Base-by-base conservation (phyloP, 306 rosid species). In the Astragalus glycyphyllos region DNA sequence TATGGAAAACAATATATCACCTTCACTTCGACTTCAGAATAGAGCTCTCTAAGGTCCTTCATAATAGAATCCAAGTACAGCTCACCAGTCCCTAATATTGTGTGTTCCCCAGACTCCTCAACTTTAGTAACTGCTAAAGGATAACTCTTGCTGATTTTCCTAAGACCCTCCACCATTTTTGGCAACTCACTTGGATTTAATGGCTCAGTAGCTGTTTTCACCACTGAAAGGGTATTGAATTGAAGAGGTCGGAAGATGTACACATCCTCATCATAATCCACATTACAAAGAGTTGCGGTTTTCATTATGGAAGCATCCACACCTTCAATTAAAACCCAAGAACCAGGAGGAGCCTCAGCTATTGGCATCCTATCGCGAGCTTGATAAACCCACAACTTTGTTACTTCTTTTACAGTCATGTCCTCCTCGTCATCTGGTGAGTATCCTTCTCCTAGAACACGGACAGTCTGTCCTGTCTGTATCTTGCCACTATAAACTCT, bases 281-380 rank as follows among this genome's bases (percentile, higher is more conserved):
- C 87, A 64, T 84, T 86, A 76, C 97, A 89, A 8, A 94, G 84
- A 26, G 99, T 89, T 71, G 99, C 99, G 4, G 99, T 91, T 87
- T 94, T 94, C 99, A 94, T 94, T 31, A 94, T 94, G 40, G 97
- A 94, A 82, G 99, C 97, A 83, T 94, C 99, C 79, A 94, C 99
- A 12, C 97, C 99, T 85, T 94, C 99, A 69, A 91, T 94, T 60
- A 94, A 90, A 78, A 94, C 97, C 99, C 99, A 94, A 49, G 92
- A 81, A 79, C 99, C 99, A 14, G 97, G 96, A 83, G 83, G 91
- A 54, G 97, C 99, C 89, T 94, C 99, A 0, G 96, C 87, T 72
- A 94, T 81, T 41, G 97, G 96, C 76, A 89, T 84, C 84, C 99
- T 87, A 44, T 94, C 99, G 4, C 99, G 89, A 69, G 92, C 99